phyloP scores from a whole-genome alignment of 345 rosid genomes.

The Gossypium sturtianum region DNA sequence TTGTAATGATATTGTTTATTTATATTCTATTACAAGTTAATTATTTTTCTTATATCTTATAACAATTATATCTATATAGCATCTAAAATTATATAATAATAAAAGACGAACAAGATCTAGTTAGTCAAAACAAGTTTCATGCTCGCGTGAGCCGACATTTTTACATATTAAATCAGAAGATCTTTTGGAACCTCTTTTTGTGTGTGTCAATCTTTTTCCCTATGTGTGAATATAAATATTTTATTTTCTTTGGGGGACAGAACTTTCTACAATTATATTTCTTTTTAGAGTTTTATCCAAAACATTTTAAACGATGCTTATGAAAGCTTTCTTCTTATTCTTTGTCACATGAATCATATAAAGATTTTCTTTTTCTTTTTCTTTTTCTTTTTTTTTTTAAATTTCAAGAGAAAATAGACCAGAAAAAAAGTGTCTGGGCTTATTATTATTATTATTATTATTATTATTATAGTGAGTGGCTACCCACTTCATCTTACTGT shows the following conservation, averaged over 20 bases:
- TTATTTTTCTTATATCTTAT: too few relatives aligned
- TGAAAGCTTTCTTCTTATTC: neutral
- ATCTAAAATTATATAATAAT: too few relatives aligned
- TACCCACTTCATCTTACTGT: neutral
- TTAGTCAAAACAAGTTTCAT: conserved; percentile 1
- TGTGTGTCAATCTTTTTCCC: neutral
- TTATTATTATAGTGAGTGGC: neutral
- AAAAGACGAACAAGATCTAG: too few relatives aligned
- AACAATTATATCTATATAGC: too few relatives aligned
- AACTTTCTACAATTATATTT: neutral
- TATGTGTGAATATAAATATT: neutral
- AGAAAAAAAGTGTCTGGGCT: neutral
- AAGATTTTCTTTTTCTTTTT: neutral
- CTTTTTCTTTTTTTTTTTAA: too few relatives aligned
- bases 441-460: neutral
- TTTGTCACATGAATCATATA: neutral
- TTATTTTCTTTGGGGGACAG: neutral
- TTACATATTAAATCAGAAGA: neutral
- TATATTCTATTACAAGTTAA: too few relatives aligned
- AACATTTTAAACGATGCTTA: neutral
- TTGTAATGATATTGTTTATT: too few relatives aligned
- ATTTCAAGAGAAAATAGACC: neutral
- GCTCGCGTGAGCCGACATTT: neutral
- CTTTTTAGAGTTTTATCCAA: neutral
- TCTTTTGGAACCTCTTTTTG: neutral